Evolutionary conservation across 208 protist species (phyloP).

Genomic region (Trypanosoma conorhini): DNA sequence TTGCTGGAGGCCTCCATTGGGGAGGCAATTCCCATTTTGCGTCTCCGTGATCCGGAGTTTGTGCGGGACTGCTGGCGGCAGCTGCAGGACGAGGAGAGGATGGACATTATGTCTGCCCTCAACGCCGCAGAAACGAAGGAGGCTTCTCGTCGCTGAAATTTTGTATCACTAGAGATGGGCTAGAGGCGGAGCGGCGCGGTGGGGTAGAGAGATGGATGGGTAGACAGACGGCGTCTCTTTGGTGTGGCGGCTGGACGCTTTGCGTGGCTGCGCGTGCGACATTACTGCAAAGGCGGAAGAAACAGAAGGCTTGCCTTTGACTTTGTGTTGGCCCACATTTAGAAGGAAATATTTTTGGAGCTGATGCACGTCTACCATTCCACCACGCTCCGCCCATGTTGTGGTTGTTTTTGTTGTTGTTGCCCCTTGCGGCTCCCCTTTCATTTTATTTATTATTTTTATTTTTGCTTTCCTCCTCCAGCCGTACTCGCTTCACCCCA

Average conservation of each 20-base stretch:
- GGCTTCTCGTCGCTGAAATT: conserved; percentile 2
- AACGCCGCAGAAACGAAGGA: conserved; percentile 35
- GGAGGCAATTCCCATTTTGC: conserved; percentile 82
- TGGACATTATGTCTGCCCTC: conserved; percentile 77
- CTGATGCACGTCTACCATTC: background rate
- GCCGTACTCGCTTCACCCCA: background rate
- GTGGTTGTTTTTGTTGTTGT: background rate
- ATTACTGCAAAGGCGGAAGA: background rate
- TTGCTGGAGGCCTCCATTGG: conserved; percentile 86
- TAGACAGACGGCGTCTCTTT: conserved; percentile 9
- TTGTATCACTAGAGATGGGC: background rate
- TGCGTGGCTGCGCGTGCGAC: background rate
- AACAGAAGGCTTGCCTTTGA: background rate
- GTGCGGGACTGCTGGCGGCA: conserved; percentile 80
- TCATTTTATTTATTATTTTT: background rate
- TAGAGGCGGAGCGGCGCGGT: background rate
- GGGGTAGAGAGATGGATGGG: background rate
- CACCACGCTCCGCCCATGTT: no score
- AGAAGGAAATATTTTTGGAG: background rate
- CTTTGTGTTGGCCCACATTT: no score
- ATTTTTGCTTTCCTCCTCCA: background rate
- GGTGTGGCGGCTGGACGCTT: background rate
- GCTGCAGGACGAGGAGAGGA: conserved; percentile 84
- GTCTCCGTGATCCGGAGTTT: conserved; percentile 77
- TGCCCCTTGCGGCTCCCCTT: background rate